Conservation (phyloP, 495 filamentous ascomycete species). For the Symbiotaphrina buchneri region DNA sequence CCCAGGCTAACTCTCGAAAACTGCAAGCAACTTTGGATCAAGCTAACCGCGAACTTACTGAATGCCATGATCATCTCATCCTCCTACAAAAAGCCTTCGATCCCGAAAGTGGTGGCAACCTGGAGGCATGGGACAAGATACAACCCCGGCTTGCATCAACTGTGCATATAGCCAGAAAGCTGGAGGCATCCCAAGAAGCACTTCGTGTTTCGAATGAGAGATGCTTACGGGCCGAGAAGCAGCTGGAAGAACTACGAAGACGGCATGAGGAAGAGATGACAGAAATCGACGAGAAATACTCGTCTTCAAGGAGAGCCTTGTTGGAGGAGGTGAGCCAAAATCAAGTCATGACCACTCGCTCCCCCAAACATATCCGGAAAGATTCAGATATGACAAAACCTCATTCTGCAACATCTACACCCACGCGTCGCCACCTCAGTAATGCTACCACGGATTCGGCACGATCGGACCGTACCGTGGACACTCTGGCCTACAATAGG, state of each 20-base stretch:
- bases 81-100: constrained; percentile 70
- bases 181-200: constrained; percentile 75
- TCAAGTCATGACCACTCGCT: constrained; percentile 51
- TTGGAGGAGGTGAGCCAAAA: constrained; percentile 81
- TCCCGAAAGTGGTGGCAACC: constrained; percentile 37
- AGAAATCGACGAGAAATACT: constrained; percentile 48
- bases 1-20: constrained; percentile 65
- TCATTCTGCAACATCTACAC: constrained; percentile 53
- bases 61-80: constrained; percentile 57
- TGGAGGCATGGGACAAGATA: constrained; percentile 4
- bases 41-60: constrained; percentile 54
- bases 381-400: constrained; percentile 46
- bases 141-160: constrained; percentile 17
- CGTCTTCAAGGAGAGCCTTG: constrained; percentile 44
- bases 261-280: constrained; percentile 49
- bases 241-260: constrained; percentile 55
- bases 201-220: constrained; percentile 71
- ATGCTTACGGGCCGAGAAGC: constrained; percentile 60
- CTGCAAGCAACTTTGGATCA: constrained; percentile 57
- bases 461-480: constrained; percentile 72
- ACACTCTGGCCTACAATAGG: constrained; percentile 72
- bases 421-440: constrained; percentile 45
- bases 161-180: constrained; percentile 64
- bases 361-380: constrained; percentile 52
- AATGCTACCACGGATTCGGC: constrained; percentile 55